phyloP scores from a whole-genome alignment of 805 yeast genomes.

The Candida ulmi region DNA sequence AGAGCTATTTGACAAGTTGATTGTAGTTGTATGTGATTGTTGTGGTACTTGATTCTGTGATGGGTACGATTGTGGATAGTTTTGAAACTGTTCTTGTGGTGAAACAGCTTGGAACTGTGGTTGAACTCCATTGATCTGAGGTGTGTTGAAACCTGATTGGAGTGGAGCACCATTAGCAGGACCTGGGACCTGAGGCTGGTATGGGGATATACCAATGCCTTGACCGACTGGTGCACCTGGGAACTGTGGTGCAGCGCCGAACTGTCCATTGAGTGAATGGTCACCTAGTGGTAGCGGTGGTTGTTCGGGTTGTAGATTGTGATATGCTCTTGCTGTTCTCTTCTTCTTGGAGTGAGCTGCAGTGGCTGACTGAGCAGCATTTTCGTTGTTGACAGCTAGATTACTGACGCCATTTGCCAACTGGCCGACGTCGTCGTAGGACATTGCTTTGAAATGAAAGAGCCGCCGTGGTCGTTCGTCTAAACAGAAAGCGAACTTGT shows the following conservation, averaged over 20 bases:
- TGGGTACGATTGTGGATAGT: not conserved
- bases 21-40: not conserved
- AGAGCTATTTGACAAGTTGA: not conserved
- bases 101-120: conserved; percentile 1
- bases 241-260: too few relatives aligned
- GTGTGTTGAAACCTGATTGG: not conserved
- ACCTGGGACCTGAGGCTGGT: not conserved
- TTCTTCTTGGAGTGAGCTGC: conserved; percentile 16
- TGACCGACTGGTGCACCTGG: too few relatives aligned
- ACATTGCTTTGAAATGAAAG: not conserved
- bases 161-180: not conserved
- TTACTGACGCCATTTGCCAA: conserved; percentile 9
- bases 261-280: not conserved
- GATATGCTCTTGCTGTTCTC: conserved; percentile 20
- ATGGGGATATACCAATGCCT: too few relatives aligned
- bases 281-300: not conserved
- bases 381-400: not conserved
- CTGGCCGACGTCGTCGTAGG: conserved; percentile 2
- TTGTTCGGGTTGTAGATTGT: conserved; percentile 5
- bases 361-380: conserved; percentile 6
- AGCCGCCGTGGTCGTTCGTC: not conserved
- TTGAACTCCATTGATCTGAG: not conserved
- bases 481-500: too few relatives aligned
- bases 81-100: not conserved
- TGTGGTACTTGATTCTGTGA: not conserved